These are phyloP conservation scores for Pseudofabraea citricarpa DNA, from an alignment of 2,329 filamentous ascomycete genomes.

Conservation along the genomic window DNA sequence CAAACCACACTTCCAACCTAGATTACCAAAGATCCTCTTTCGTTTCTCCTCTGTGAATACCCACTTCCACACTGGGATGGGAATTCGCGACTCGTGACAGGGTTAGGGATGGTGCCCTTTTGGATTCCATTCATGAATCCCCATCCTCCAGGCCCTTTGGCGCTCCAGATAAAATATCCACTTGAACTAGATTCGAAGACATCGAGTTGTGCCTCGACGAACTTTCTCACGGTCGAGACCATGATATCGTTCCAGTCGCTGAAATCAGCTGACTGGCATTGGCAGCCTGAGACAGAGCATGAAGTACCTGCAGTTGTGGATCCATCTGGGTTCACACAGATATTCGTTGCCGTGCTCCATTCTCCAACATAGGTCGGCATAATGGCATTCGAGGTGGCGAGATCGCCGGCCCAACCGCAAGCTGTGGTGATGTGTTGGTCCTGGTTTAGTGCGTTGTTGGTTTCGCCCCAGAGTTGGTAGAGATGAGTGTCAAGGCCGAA, in stretches of 20 bases:
- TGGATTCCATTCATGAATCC: constrained; percentile 30
- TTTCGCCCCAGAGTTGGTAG: constrained; percentile 32
- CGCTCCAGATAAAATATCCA: constrained; percentile 37
- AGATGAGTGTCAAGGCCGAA: constrained; percentile 36
- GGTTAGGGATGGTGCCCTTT: constrained; percentile 31
- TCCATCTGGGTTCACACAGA: constrained; percentile 34
- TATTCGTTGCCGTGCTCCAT: constrained; percentile 33
- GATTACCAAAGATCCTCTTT: constrained; percentile 6
- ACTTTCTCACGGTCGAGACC: constrained; percentile 29
- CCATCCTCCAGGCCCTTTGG: constrained; percentile 33
- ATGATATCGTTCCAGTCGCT: constrained; percentile 30
- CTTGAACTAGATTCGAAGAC: constrained; percentile 30
- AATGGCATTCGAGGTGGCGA: constrained; percentile 22
- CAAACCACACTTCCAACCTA: no score
- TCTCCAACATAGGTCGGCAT: constrained; percentile 36
- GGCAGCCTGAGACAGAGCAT: constrained; percentile 30
- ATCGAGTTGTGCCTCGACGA: constrained; percentile 36
- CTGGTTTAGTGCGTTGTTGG: constrained; percentile 30
- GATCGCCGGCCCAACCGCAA: constrained; percentile 29
- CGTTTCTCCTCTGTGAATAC: constrained; percentile 7
- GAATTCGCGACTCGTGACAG: constrained; percentile 23
- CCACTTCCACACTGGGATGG: constrained; percentile 14
- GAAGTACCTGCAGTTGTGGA: constrained; percentile 27
- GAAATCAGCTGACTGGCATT: constrained; percentile 29
- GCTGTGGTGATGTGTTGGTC: constrained; percentile 33